A percentile compares a stretch with the other conserved stretches of the same genome.
Conservation (phyloP, 768 basidiomycete genomes). For the Termitomyces sp. region DNA sequence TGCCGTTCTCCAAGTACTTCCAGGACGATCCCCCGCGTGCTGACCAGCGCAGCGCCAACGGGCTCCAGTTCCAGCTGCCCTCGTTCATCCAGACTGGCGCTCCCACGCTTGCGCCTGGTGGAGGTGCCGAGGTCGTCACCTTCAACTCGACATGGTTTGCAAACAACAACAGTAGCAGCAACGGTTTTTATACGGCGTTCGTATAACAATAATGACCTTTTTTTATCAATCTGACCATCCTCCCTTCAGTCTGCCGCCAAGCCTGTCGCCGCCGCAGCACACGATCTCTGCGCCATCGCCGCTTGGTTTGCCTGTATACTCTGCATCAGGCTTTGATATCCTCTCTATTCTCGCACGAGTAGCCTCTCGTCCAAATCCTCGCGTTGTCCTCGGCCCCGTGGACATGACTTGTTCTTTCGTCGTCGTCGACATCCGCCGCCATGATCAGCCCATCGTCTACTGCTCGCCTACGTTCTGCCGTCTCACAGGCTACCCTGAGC, state of each 20-base stretch:
- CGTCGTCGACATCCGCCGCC: conserved; percentile 79
- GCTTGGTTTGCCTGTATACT: conserved; percentile 68
- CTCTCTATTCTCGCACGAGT: conserved; percentile 80
- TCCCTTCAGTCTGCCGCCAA: background rate
- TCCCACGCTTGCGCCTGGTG: conserved; percentile 65
- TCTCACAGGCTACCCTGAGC: conserved; percentile 72
- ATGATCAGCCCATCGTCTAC: conserved; percentile 88
- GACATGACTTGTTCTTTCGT: conserved; percentile 90
- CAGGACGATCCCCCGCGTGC: conserved; percentile 17
- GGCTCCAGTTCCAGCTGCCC: conserved; percentile 57
- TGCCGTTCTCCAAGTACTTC: conserved; percentile 44
- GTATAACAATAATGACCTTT: conserved; percentile 6
- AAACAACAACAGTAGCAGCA: conserved; percentile 39
- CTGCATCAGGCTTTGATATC: conserved; percentile 89
- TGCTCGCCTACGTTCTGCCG: conserved; percentile 81
- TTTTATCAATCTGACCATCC: background rate
- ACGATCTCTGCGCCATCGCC: conserved; percentile 30
- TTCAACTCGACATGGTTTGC: conserved; percentile 49
- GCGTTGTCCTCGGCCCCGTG: conserved; percentile 82
- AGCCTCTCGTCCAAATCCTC: conserved; percentile 69
- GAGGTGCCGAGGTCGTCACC: conserved; percentile 74
- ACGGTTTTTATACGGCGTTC: conserved; percentile 8
- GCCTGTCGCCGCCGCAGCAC: background rate
- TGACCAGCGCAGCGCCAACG: conserved; percentile 11
- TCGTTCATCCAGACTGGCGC: conserved; percentile 42